Evolutionary conservation across 805 yeast genomes (phyloP), one percentile per base, ranked within the genome.

Genomic region (Allodekkera sacchari): DNA sequence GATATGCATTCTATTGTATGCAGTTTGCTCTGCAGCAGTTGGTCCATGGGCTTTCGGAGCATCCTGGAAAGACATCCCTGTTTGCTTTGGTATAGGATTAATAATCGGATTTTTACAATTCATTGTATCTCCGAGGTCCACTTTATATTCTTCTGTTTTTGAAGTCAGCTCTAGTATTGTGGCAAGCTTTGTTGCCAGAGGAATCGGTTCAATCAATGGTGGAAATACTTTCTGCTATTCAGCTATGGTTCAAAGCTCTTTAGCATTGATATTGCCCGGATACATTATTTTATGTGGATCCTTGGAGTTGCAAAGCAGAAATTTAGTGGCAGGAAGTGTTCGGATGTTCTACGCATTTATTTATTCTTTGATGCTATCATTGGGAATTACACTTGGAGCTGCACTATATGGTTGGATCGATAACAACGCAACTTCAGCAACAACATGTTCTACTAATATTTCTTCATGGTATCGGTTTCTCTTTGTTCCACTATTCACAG

Each of bases 301-400:
- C 0, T 59, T 89, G 34, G 97, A 89, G 48, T 60, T 89, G 27
- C 97, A 89, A 57, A 78, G 94, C 10, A 68, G 89, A 50, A 89
- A 84, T 45, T 52, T 89, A 29, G 95, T 89, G 17, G 94, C 96
- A 0, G 97, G 97, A 0, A 69, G 95, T 1, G 96, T 89, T 31
- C 66, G 97, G 53, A 89, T 89, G 96, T 88, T 89, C 52, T 89
- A 89, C 55, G 96, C 97, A 7, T 79, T 88, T 44, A 85, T 89
- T 28, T 89, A 89, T 52, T 87, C 96, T 4, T 57, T 88, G 42
- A 85, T 88, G 58, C 64, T 88, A 31, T 92, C 95, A 7, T 89
- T 89, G 58, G 97, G 97, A 27, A 83, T 89, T 41, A 87, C 96
- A 0, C 60, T 89, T 35, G 97, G 97, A 1, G 83, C 95, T 5